Evolutionary conservation across 2,329 filamentous ascomycete genomes (phyloP).

Genomic region (Calonectria pteridis): DNA sequence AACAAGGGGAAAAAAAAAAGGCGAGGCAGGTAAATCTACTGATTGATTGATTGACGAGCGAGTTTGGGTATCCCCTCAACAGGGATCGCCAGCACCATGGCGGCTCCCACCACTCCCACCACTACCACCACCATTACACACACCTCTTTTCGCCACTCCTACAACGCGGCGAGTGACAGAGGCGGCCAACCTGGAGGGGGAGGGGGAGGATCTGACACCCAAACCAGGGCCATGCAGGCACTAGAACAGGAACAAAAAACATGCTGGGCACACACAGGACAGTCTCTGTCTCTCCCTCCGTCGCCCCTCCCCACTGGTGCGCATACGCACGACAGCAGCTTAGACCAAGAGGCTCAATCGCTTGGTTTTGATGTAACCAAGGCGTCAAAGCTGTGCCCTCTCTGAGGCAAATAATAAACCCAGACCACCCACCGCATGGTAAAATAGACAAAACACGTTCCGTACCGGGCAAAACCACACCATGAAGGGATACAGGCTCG

Average conservation of each 20-base stretch:
- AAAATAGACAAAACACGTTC: slow-evolving; percentile 2
- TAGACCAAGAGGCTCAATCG: slow-evolving; percentile 7
- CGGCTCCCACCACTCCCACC: not conserved
- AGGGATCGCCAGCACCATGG: slow-evolving; percentile 3
- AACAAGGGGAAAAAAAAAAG: not conserved
- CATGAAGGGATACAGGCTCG: slow-evolving; percentile 9
- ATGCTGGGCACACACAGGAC: slow-evolving; percentile 5
- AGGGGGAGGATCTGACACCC: slow-evolving; percentile 15
- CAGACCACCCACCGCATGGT: not conserved
- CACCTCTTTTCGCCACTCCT: not conserved
- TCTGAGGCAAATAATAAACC: slow-evolving; percentile 7
- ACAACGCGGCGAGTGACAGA: not conserved
- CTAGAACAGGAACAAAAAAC: slow-evolving; percentile 13
- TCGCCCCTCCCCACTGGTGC: not conserved
- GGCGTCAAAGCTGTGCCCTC: slow-evolving; percentile 4
- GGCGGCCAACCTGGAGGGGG: slow-evolving; percentile 1
- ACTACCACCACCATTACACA: not conserved
- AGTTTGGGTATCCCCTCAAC: not conserved
- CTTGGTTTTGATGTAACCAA: slow-evolving; percentile 7
- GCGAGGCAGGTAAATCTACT: not conserved
- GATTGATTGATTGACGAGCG: not conserved
- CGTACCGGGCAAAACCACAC: not conserved
- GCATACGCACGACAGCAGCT: not conserved
- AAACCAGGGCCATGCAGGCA: slow-evolving; percentile 20
- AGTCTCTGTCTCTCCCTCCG: slow-evolving; percentile 1